A percentile compares a stretch with the other conserved stretches of the same genome.
Conservation (phyloP, 768 basidiomycete genomes). For the Symmetrospora coprosmae region DNA sequence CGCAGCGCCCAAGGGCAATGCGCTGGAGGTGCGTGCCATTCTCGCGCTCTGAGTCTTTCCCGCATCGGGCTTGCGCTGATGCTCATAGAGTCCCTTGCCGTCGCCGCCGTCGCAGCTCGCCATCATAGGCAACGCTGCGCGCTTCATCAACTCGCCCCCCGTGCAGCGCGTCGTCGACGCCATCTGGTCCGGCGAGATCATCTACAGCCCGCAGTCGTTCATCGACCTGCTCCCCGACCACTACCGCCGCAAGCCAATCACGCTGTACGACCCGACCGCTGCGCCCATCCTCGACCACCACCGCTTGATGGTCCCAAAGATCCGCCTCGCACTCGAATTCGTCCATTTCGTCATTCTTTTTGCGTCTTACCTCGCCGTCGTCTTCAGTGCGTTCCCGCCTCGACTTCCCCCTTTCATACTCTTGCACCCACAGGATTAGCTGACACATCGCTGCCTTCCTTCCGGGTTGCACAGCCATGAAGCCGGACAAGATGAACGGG, state of each 20-base stretch:
- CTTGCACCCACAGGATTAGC: background rate
- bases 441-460: background rate
- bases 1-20: background rate
- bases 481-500: background rate
- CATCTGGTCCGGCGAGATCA: constrained; percentile 37
- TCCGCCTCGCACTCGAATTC: background rate
- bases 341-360: background rate
- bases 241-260: constrained; percentile 38
- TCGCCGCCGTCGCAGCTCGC: constrained; percentile 14
- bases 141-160: constrained; percentile 36
- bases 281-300: constrained; percentile 32
- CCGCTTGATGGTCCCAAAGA: background rate
- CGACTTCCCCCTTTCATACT: background rate
- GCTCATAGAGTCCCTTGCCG: background rate
- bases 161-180: constrained; percentile 38
- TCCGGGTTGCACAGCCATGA: background rate
- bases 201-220: constrained; percentile 31
- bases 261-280: constrained; percentile 38
- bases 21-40: background rate
- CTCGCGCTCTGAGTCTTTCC: background rate
- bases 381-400: background rate
- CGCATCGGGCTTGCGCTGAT: background rate
- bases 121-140: constrained; percentile 36
- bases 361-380: background rate
- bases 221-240: constrained; percentile 38